Percentiles rank a stretch among this genome's conserved stretches.
phyloP scores from a whole-genome alignment of 83 land plant genomes.

The Larix sibirica region DNA sequence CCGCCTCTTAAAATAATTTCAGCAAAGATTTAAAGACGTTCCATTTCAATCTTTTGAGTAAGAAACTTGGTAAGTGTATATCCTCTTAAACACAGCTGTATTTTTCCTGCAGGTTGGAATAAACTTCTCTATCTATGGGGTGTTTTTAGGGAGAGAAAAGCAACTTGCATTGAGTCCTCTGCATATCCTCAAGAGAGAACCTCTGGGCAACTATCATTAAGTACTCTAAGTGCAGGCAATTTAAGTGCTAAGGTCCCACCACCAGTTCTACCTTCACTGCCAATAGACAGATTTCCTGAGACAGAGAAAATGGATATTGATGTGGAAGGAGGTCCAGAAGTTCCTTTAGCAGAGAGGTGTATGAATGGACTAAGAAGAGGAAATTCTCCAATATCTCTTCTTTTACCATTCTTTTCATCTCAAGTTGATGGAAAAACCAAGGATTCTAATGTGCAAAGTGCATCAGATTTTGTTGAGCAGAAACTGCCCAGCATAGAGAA shows the following conservation, averaged over 20 bases:
- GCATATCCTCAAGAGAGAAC: slow-evolving; percentile 11
- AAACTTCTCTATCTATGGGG: slow-evolving; percentile 74
- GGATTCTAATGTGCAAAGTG: background rate
- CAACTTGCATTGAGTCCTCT: slow-evolving; percentile 15
- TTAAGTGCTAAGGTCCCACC: background rate
- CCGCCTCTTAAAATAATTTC: background rate
- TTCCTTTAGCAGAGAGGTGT: background rate
- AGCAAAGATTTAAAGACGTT: background rate
- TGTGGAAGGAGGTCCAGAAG: background rate
- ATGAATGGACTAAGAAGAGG: background rate
- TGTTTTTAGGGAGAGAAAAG: slow-evolving; percentile 50
- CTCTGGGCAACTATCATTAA: background rate
- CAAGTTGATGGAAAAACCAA: slow-evolving; percentile 1
- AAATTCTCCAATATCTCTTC: background rate
- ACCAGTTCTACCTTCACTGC: slow-evolving; percentile 8
- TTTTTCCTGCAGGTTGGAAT: slow-evolving; percentile 68
- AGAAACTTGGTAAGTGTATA: background rate
- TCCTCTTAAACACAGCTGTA: background rate
- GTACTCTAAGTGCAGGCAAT: background rate
- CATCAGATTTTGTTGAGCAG: slow-evolving; percentile 3
- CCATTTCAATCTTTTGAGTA: background rate
- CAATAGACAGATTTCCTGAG: slow-evolving; percentile 6
- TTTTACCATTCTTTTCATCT: slow-evolving; percentile 1
- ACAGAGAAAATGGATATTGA: slow-evolving; percentile 10
- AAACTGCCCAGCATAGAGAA: background rate